Evolutionary conservation across 768 basidiomycete genomes (phyloP).

Genomic region (Suillus bovinus): DNA sequence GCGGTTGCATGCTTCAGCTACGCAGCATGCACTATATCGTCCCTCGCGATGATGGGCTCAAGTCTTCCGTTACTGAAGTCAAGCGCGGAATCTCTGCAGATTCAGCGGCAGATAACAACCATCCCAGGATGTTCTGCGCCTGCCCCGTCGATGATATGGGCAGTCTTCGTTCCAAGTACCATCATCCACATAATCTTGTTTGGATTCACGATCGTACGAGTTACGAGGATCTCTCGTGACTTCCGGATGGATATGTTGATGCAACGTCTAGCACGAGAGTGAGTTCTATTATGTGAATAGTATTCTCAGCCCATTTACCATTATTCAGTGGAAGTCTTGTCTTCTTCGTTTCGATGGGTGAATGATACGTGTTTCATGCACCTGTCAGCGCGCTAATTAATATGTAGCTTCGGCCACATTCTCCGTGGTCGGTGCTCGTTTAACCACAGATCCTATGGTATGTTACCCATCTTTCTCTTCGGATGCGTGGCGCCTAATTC

Average conservation of each 20-base stretch:
- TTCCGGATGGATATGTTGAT: constrained; percentile 2
- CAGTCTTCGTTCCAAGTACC: constrained; percentile 7
- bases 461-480: neutral
- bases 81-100: neutral
- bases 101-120: neutral
- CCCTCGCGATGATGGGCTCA: neutral
- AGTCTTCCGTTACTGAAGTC: constrained; percentile 1
- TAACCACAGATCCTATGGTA: constrained; percentile 3
- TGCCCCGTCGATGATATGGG: constrained; percentile 8
- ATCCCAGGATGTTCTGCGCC: constrained; percentile 11
- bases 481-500: neutral
- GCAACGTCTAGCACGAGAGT: constrained; percentile 9
- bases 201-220: constrained; percentile 8
- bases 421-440: constrained; percentile 9
- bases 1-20: constrained; percentile 8
- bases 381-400: neutral
- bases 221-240: neutral
- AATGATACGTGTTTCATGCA: neutral
- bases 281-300: neutral
- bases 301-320: neutral
- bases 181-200: constrained; percentile 11
- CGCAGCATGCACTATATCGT: constrained; percentile 4
- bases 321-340: constrained; percentile 8
- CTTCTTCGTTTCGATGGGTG: constrained; percentile 15
- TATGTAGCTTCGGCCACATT: constrained; percentile 7